phyloP scores from a whole-genome alignment of 805 yeast species.

The Candida anglica region DNA sequence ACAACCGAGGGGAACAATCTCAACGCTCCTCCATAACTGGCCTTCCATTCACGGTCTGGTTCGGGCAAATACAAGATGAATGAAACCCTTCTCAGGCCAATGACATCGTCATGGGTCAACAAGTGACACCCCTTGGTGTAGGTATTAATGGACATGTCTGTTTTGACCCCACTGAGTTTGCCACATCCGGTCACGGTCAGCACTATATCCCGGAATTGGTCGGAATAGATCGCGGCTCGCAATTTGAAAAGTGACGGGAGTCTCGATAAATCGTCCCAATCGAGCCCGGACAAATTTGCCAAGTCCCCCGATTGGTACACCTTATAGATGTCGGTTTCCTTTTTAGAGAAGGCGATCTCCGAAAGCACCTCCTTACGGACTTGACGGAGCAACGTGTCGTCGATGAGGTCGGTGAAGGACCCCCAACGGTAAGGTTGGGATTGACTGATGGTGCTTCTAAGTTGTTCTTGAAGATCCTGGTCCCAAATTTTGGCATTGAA shows the following conservation, averaged over 20 bases:
- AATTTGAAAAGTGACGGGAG: conserved; percentile 74
- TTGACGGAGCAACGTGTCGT: conserved; percentile 69
- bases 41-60: conserved; percentile 85
- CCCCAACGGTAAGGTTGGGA: conserved; percentile 92
- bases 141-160: conserved; percentile 89
- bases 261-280: conserved; percentile 67
- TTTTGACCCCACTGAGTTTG: conserved; percentile 80
- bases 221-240: conserved; percentile 84
- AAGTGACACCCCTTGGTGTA: conserved; percentile 92
- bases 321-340: conserved; percentile 96
- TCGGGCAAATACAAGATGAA: conserved; percentile 91
- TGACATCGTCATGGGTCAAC: conserved; percentile 95
- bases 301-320: conserved; percentile 88
- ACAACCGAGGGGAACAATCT: conserved; percentile 81
- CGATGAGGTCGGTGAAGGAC: conserved; percentile 64
- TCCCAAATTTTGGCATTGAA: conserved; percentile 51
- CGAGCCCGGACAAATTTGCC: conserved; percentile 85
- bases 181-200: conserved; percentile 83
- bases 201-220: conserved; percentile 75
- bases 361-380: conserved; percentile 82
- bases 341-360: conserved; percentile 85
- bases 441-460: conserved; percentile 42
- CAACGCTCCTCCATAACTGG: conserved; percentile 90
- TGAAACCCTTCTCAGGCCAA: conserved; percentile 90
- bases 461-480: conserved; percentile 28